Conservation (phyloP, 106 monocot species). For the Dendrobium nobile region DNA sequence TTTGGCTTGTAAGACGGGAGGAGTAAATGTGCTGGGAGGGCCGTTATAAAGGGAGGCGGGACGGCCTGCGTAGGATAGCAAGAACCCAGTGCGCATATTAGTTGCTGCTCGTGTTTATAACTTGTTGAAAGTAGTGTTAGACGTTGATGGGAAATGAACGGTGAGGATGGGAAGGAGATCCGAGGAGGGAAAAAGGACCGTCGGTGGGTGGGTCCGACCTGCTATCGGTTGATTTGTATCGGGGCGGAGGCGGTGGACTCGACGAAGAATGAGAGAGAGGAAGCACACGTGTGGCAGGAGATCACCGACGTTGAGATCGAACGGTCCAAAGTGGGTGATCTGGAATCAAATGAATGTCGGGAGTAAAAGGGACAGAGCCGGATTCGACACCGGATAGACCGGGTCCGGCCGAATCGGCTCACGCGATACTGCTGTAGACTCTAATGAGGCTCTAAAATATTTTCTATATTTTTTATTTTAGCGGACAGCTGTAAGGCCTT, state of each 20-base stretch:
- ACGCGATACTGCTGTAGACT: neutral
- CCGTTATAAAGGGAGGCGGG: neutral
- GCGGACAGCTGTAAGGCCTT: too few species aligned
- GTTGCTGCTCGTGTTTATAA: neutral
- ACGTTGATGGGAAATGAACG: neutral
- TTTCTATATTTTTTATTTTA: neutral
- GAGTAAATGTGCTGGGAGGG: neutral
- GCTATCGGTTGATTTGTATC: neutral
- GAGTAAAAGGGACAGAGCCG: neutral
- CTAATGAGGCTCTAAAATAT: neutral
- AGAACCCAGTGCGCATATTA: neutral
- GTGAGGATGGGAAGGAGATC: neutral
- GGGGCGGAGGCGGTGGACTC: neutral
- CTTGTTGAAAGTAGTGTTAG: neutral
- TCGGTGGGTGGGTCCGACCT: neutral
- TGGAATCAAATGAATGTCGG: slow-evolving; percentile 1
- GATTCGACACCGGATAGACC: neutral
- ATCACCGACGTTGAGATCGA: neutral
- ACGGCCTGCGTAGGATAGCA: neutral
- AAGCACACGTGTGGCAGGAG: neutral
- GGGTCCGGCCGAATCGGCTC: neutral
- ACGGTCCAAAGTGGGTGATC: neutral
- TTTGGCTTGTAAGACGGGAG: neutral
- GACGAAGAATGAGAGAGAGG: neutral
- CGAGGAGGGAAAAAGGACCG: neutral